Conservation (phyloP, 805 yeast species). For the Scheffersomyces amazonensis region DNA sequence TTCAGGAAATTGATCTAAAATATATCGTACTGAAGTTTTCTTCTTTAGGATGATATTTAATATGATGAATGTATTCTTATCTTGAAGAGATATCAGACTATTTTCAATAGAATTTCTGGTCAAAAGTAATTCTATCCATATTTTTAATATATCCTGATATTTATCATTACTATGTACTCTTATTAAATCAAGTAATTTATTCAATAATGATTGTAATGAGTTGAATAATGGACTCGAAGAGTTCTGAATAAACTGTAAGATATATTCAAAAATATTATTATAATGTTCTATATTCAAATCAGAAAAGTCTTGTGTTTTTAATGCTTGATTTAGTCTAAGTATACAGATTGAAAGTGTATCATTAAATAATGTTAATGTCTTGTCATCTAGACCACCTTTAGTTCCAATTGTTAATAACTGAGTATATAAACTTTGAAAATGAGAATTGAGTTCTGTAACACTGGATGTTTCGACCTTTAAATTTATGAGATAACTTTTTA, state of each 20-base stretch:
- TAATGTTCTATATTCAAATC: too few species aligned
- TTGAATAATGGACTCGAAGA: slow-evolving; percentile 70
- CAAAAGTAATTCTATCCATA: slow-evolving; percentile 49
- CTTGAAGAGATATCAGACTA: slow-evolving; percentile 6
- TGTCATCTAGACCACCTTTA: neutral
- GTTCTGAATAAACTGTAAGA: slow-evolving; percentile 68
- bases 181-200: slow-evolving; percentile 47
- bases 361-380: slow-evolving; percentile 34
- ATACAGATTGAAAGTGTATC: slow-evolving; percentile 70
- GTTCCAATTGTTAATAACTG: too few species aligned
- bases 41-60: slow-evolving; percentile 56
- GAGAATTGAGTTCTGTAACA: too few species aligned
- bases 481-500: too few species aligned
- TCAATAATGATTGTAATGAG: slow-evolving; percentile 60
- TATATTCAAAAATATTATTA: slow-evolving; percentile 38
- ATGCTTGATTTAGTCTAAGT: slow-evolving; percentile 51
- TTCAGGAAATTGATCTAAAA: slow-evolving; percentile 42
- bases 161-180: slow-evolving; percentile 10
- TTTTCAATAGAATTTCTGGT: slow-evolving; percentile 5
- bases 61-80: slow-evolving; percentile 61
- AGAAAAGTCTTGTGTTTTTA: too few species aligned
- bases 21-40: slow-evolving; percentile 33
- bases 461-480: too few species aligned
- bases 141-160: slow-evolving; percentile 19
- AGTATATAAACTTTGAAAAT: too few species aligned